Evolutionary conservation across 2,329 filamentous ascomycete species (phyloP).

Genomic region (Neopestalotiopsis rosae): DNA sequence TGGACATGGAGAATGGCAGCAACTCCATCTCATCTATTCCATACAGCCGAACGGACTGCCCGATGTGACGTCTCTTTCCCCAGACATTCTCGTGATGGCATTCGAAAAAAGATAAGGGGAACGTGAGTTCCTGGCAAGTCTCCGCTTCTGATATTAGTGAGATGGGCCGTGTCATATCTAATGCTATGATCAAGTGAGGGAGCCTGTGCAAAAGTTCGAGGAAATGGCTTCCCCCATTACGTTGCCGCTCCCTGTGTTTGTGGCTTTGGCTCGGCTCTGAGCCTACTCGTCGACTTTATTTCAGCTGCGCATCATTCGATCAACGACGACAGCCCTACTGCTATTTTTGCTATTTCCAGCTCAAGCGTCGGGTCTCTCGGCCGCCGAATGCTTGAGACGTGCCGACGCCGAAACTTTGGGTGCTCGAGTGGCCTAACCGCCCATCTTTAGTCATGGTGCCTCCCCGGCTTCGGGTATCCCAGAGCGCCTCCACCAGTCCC

Average conservation of each 20-base stretch:
- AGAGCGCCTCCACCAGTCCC: not conserved
- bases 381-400: not conserved
- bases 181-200: not conserved
- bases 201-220: not conserved
- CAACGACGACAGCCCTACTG: not conserved
- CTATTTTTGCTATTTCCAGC: not conserved
- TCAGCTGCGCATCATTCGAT: not conserved
- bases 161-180: not conserved
- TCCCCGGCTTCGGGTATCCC: not conserved
- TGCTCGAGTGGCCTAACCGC: not conserved
- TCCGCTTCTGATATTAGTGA: not conserved
- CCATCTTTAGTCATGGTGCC: not conserved
- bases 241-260: not conserved
- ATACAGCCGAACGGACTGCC: no score
- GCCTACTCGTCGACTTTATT: not conserved
- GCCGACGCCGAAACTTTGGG: not conserved
- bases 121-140: not conserved
- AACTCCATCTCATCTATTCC: no score
- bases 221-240: not conserved
- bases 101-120: not conserved
- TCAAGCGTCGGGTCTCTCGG: not conserved
- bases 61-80: not conserved
- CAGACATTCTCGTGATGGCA: not conserved
- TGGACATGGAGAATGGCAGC: not conserved
- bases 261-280: not conserved